phyloP scores from a whole-genome alignment of 129 eudicot species.

The Chrysanthemum seticuspe region DNA sequence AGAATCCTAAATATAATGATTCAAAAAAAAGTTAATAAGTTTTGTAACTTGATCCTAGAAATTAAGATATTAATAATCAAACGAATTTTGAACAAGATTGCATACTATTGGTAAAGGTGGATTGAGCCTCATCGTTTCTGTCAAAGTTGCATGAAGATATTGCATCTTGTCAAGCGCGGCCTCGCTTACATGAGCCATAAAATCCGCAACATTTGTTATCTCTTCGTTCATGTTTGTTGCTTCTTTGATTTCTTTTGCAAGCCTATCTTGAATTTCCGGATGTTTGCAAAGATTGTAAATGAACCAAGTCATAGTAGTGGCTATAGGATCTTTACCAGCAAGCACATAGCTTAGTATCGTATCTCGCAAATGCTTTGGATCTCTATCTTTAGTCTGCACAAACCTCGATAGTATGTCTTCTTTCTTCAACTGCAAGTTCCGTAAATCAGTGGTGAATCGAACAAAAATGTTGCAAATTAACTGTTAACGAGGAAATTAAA shows the following conservation, averaged over 20 bases:
- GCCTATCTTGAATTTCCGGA: slow-evolving; percentile 52
- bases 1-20: too few species aligned
- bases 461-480: neutral
- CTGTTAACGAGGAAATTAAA: neutral
- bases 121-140: too few species aligned
- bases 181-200: slow-evolving; percentile 45
- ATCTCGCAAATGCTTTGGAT: slow-evolving; percentile 52
- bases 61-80: too few species aligned
- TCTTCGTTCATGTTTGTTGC: slow-evolving; percentile 24
- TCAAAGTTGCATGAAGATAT: too few species aligned
- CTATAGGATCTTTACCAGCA: slow-evolving; percentile 70
- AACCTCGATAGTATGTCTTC: slow-evolving; percentile 63
- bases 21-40: too few species aligned
- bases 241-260: slow-evolving; percentile 42
- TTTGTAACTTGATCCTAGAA: too few species aligned
- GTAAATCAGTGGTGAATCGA: neutral
- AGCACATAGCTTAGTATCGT: slow-evolving; percentile 49
- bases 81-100: too few species aligned
- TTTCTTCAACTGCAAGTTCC: slow-evolving; percentile 35
- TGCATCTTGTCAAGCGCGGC: slow-evolving; percentile 11
- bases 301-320: slow-evolving; percentile 57
- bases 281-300: slow-evolving; percentile 57
- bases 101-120: too few species aligned
- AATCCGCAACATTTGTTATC: slow-evolving; percentile 27
- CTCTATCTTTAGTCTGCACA: slow-evolving; percentile 30